Evolutionary conservation across 352 stramenopile genomes (phyloP).

Genomic region (Halophytophthora polymorphica): DNA sequence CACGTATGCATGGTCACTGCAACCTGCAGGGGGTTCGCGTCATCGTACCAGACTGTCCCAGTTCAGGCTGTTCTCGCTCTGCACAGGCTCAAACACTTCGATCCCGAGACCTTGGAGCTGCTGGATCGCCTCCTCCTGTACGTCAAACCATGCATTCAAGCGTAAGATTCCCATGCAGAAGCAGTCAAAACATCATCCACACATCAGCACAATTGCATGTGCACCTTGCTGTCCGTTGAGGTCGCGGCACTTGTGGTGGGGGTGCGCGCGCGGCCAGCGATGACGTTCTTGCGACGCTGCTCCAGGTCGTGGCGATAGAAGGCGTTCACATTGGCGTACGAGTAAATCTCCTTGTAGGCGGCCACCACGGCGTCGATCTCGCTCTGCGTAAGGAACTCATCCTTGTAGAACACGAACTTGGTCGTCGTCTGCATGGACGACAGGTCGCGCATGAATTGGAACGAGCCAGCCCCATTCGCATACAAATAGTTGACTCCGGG

Average conservation of each 20-base stretch:
- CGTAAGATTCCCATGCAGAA: constrained; percentile 1
- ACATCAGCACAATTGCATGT: neutral
- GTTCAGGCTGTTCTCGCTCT: constrained; percentile 58
- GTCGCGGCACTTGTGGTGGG: constrained; percentile 10
- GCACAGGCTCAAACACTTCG: constrained; percentile 69
- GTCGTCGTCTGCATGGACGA: constrained; percentile 32
- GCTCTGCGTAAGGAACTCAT: constrained; percentile 63
- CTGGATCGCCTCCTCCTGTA: constrained; percentile 76
- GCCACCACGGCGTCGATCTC: constrained; percentile 78
- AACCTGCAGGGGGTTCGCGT: neutral
- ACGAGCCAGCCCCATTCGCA: constrained; percentile 66
- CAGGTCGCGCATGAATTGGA: constrained; percentile 72
- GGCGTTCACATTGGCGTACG: constrained; percentile 68
- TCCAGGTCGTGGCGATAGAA: constrained; percentile 73
- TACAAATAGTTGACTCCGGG: constrained; percentile 76
- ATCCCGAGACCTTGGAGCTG: constrained; percentile 78
- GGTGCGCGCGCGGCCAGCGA: constrained; percentile 26
- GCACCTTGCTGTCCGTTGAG: constrained; percentile 43
- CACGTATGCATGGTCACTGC: neutral
- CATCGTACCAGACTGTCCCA: constrained; percentile 77
- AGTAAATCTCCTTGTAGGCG: constrained; percentile 86
- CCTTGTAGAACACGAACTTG: constrained; percentile 86
- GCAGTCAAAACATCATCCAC: neutral
- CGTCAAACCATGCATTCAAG: neutral
- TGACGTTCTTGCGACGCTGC: constrained; percentile 56